Conservation (phyloP, 140 eudicot species). For the Anethum foeniculum region DNA sequence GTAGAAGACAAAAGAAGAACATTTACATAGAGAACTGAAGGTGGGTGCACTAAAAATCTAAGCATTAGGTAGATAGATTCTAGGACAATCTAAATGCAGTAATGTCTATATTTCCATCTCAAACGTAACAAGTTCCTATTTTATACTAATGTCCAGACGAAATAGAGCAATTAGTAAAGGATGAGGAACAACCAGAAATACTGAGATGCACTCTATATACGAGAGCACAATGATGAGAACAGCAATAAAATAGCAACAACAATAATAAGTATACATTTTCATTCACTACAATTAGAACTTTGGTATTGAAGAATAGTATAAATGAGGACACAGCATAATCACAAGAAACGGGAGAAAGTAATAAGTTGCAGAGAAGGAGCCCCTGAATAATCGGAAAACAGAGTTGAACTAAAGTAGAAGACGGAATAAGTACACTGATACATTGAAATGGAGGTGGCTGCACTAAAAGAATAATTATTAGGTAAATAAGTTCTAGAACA, state of each 20-base stretch:
- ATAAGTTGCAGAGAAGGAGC: not conserved
- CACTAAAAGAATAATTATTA: not conserved
- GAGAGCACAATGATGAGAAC: not conserved
- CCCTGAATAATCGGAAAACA: not conserved
- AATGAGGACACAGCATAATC: not conserved
- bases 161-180: constrained; percentile 5
- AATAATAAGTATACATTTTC: constrained; percentile 17
- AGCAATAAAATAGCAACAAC: not conserved
- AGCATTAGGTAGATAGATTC: not conserved
- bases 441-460: constrained; percentile 7
- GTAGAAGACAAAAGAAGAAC: not conserved
- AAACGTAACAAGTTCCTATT: not conserved
- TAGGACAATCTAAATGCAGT: not conserved
- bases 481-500: not conserved
- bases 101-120: not conserved
- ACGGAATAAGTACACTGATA: constrained; percentile 1
- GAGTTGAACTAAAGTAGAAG: not conserved
- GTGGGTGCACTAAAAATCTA: constrained; percentile 6
- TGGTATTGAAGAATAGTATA: not conserved
- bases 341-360: not conserved
- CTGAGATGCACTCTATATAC: constrained; percentile 4
- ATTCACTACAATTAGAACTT: constrained; percentile 8
- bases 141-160: not conserved
- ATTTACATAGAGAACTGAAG: constrained; percentile 4
- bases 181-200: constrained; percentile 15